These are phyloP conservation scores for Apiotrichum montevideense DNA, from an alignment of 1,284 basidiomycete species.

Conservation along the genomic window DNA sequence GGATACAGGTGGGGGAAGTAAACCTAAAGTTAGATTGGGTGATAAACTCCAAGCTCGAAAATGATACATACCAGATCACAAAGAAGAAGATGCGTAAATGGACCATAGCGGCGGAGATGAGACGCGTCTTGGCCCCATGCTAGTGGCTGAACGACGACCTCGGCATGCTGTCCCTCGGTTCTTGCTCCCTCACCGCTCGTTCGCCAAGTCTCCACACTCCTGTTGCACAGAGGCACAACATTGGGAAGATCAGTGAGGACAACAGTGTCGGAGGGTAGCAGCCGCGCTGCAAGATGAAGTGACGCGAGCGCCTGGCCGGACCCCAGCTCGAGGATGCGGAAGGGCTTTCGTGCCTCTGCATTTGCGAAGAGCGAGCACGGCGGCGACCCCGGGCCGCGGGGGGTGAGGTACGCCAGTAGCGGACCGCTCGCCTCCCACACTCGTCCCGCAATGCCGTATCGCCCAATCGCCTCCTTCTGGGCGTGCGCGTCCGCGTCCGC, in stretches of 20 bases:
- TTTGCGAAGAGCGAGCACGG: constrained; percentile 33
- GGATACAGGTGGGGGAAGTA: constrained; percentile 46
- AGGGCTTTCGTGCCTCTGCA: constrained; percentile 1
- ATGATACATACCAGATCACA: constrained; percentile 39
- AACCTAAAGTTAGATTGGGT: constrained; percentile 21
- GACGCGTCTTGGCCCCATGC: constrained; percentile 34
- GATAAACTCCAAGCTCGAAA: not conserved
- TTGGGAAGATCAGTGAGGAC: constrained; percentile 40
- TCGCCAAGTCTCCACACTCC: constrained; percentile 23
- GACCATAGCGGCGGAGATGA: constrained; percentile 12
- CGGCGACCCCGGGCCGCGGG: constrained; percentile 25
- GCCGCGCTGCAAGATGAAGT: constrained; percentile 32
- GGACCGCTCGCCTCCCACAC: constrained; percentile 43
- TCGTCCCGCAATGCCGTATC: constrained; percentile 44
- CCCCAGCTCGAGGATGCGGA: constrained; percentile 38
- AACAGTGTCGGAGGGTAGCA: constrained; percentile 23
- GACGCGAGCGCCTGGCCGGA: constrained; percentile 42
- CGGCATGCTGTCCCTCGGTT: constrained; percentile 4
- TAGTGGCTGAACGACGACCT: constrained; percentile 25
- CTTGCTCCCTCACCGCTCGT: not conserved
- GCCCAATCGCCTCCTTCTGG: constrained; percentile 29
- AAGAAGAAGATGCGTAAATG: constrained; percentile 40
- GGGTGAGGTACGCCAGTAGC: constrained; percentile 38
- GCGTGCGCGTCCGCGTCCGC: constrained; percentile 17
- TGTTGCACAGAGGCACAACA: constrained; percentile 37